phyloP scores from a whole-genome alignment of 2,329 filamentous ascomycete genomes.

The Alternaria tenuissima region DNA sequence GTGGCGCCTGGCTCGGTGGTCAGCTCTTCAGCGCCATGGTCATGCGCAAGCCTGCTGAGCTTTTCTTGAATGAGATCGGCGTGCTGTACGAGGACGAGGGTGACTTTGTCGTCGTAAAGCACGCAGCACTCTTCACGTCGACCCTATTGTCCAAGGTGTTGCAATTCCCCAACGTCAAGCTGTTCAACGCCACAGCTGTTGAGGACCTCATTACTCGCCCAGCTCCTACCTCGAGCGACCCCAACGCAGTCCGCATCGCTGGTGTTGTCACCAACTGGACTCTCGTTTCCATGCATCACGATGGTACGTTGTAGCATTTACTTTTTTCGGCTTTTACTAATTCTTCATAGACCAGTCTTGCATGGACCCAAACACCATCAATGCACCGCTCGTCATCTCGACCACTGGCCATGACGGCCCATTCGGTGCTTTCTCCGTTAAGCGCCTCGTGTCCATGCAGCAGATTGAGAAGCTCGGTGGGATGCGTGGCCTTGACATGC shows the following conservation, averaged over 20 bases:
- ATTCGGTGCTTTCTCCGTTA: constrained; percentile 90
- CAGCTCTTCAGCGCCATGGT: constrained; percentile 97
- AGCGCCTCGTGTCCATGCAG: constrained; percentile 89
- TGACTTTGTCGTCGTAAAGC: constrained; percentile 90
- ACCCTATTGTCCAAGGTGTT: constrained; percentile 86
- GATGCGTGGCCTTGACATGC: constrained; percentile 95
- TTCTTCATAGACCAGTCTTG: constrained; percentile 78
- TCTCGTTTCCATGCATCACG: constrained; percentile 72
- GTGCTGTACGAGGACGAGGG: constrained; percentile 89
- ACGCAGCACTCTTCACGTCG: constrained; percentile 90
- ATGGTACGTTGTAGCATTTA: constrained; percentile 21
- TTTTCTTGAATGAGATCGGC: constrained; percentile 81
- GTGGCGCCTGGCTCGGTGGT: constrained; percentile 90
- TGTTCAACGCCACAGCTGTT: constrained; percentile 93
- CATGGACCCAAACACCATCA: constrained; percentile 99
- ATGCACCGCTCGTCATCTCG: constrained; percentile 85
- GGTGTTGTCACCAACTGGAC: constrained; percentile 98
- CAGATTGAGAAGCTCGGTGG: constrained; percentile 83
- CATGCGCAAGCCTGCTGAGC: constrained; percentile 90
- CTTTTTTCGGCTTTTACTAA: constrained; percentile 11
- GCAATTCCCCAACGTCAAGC: constrained; percentile 87
- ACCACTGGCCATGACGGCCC: constrained; percentile 92
- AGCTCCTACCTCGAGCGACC: constrained; percentile 49
- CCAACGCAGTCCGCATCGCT: constrained; percentile 72
- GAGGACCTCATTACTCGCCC: constrained; percentile 91